A percentile compares a stretch with the other conserved stretches of the same genome.
phyloP scores from a whole-genome alignment of 2,329 filamentous ascomycete genomes.

The Leptographium galeiforme region DNA sequence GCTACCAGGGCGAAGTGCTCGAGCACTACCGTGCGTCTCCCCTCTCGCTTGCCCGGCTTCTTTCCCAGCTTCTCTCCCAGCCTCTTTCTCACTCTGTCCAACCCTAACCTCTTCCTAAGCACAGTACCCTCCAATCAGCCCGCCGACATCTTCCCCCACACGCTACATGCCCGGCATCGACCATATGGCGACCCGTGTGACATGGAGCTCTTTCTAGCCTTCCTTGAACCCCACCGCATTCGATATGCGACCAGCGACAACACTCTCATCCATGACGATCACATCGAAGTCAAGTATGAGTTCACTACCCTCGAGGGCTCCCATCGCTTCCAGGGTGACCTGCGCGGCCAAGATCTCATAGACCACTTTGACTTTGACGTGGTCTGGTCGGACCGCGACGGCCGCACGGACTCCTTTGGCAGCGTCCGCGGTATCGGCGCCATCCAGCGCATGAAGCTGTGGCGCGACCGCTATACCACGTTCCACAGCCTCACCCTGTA shows the following conservation, averaged over 20 bases:
- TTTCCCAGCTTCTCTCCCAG: neutral
- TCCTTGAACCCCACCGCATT: slow-evolving; percentile 33
- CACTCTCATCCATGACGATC: slow-evolving; percentile 32
- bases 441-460: slow-evolving; percentile 38
- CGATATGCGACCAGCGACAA: slow-evolving; percentile 34
- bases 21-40: slow-evolving; percentile 33
- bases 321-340: slow-evolving; percentile 33
- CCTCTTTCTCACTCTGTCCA: neutral
- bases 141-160: slow-evolving; percentile 32
- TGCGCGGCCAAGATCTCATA: slow-evolving; percentile 32
- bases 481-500: slow-evolving; percentile 34
- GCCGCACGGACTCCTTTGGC: slow-evolving; percentile 34
- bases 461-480: slow-evolving; percentile 33
- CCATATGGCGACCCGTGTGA: slow-evolving; percentile 35
- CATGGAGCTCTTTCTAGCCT: slow-evolving; percentile 34
- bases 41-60: too few species aligned
- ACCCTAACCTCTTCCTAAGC: neutral
- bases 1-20: slow-evolving; percentile 36
- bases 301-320: slow-evolving; percentile 35
- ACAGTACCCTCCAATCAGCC: slow-evolving; percentile 32
- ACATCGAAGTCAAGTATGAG: slow-evolving; percentile 34
- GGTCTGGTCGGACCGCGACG: slow-evolving; percentile 35
- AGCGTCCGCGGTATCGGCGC: slow-evolving; percentile 36
- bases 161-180: slow-evolving; percentile 35
- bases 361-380: slow-evolving; percentile 40